Percentiles rank a stretch among this genome's conserved stretches.
These are phyloP conservation scores for Quercus parvula DNA, from an alignment of 306 rosid genomes.

Conservation along the genomic window DNA sequence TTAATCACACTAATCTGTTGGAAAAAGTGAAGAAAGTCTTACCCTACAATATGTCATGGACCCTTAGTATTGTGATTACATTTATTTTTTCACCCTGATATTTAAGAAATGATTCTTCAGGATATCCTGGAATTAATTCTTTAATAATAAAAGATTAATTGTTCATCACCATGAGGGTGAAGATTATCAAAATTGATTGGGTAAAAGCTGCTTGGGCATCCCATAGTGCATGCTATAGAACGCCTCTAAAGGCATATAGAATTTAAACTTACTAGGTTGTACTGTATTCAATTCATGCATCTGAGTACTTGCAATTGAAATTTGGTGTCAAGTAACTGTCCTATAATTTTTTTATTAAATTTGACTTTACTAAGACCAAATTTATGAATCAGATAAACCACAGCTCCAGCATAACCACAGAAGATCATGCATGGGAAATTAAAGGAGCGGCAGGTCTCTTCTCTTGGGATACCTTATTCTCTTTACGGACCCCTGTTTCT, in stretches of 20 bases:
- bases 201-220: neutral
- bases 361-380: slow-evolving; percentile 12
- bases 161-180: neutral
- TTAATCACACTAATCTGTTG: neutral
- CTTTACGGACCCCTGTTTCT: slow-evolving; percentile 72
- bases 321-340: neutral
- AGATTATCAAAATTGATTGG: neutral
- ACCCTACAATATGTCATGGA: neutral
- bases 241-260: neutral
- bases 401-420: slow-evolving; percentile 65
- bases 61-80: neutral
- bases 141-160: neutral
- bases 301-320: neutral
- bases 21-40: neutral
- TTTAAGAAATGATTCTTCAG: neutral
- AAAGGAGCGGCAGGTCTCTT: slow-evolving; percentile 93
- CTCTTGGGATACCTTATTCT: slow-evolving; percentile 82
- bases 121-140: neutral
- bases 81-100: neutral
- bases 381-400: slow-evolving; percentile 72
- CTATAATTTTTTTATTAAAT: neutral
- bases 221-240: neutral
- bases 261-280: neutral
- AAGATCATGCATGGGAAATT: slow-evolving; percentile 77
- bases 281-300: neutral